Evolutionary conservation across 352 stramenopile species (phyloP).

Genomic region (Phytophthora hybrid): DNA sequence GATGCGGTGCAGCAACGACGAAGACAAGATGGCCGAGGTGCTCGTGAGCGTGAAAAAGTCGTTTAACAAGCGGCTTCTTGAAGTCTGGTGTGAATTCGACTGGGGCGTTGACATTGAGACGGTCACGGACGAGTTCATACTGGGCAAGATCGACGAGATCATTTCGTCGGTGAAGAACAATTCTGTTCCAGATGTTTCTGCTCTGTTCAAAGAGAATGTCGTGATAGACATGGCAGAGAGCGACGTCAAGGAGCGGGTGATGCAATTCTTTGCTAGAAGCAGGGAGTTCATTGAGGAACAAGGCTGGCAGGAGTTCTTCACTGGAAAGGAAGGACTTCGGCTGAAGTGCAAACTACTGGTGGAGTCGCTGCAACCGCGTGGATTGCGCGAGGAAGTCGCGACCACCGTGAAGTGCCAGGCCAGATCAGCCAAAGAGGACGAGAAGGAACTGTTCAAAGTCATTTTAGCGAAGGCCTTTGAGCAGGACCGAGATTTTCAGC

Average conservation of each 20-base stretch:
- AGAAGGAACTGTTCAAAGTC: conserved; percentile 26
- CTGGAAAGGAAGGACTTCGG: conserved; percentile 6
- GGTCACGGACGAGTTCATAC: conserved; percentile 24
- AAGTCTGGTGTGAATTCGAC: conserved; percentile 18
- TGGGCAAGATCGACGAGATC: conserved; percentile 26
- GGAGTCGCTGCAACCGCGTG: conserved; percentile 12
- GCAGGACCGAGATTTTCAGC: conserved; percentile 25
- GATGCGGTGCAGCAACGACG: conserved; percentile 20
- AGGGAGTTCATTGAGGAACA: conserved; percentile 25
- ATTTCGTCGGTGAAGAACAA: conserved; percentile 33
- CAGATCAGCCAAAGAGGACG: conserved; percentile 9
- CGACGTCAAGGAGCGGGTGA: conserved; percentile 22
- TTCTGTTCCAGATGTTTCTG: conserved; percentile 21
- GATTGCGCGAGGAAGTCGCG: conserved; percentile 14
- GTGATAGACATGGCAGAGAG: conserved; percentile 14
- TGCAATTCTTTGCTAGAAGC: conserved; percentile 27
- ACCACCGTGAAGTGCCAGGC: conserved; percentile 20
- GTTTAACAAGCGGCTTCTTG: conserved; percentile 19
- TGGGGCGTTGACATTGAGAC: conserved; percentile 10
- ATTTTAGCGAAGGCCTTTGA: conserved; percentile 23
- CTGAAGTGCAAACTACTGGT: conserved; percentile 23
- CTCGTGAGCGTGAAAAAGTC: conserved; percentile 18
- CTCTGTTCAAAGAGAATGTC: conserved; percentile 32
- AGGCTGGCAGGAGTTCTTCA: conserved; percentile 29
- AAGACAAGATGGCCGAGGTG: conserved; percentile 5